These are phyloP conservation scores for Eucommia ulmoides DNA, from an alignment of 257 asterid species.

Conservation along the genomic window DNA sequence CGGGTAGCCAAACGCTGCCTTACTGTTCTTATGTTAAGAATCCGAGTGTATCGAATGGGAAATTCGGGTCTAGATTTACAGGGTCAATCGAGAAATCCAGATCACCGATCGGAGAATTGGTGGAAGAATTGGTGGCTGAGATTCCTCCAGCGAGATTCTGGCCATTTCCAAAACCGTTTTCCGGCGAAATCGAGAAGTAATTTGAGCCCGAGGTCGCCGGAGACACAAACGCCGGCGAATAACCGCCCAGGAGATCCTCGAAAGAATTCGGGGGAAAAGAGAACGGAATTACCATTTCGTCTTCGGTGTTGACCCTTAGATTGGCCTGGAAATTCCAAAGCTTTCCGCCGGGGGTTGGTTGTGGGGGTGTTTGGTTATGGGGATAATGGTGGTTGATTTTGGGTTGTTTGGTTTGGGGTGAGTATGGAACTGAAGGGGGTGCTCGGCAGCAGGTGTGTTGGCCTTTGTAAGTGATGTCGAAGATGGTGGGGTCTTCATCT, in stretches of 20 bases:
- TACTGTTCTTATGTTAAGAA: conserved; percentile 6
- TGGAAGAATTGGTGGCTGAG: conserved; percentile 4
- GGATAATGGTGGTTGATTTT: conserved; percentile 20
- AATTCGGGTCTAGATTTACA: conserved; percentile 5
- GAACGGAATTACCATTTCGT: conserved; percentile 27
- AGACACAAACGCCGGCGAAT: conserved; percentile 35
- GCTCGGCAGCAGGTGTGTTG: conserved; percentile 44
- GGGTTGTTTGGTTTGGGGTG: conserved; percentile 31
- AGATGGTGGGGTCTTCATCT: conserved; percentile 61
- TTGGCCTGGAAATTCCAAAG: conserved; percentile 34
- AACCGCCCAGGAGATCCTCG: conserved; percentile 27
- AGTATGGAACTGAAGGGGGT: conserved; percentile 18
- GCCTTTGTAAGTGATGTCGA: conserved; percentile 79
- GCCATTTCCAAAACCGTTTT: conserved; percentile 13
- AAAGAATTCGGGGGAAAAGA: conserved; percentile 46
- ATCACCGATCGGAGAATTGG: conserved; percentile 9
- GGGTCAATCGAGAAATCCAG: conserved; percentile 8
- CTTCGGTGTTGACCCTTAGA: conserved; percentile 46
- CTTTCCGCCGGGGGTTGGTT: conserved; percentile 31
- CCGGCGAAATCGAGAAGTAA: conserved; percentile 20
- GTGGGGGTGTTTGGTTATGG: conserved; percentile 9
- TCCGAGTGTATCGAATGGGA: conserved; percentile 8
- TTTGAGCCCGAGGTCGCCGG: conserved; percentile 32
- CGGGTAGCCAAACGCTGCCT: too few species aligned
- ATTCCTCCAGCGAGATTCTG: conserved; percentile 7